phyloP scores from a whole-genome alignment of 345 rosid species.

The Trapa bicornis region DNA sequence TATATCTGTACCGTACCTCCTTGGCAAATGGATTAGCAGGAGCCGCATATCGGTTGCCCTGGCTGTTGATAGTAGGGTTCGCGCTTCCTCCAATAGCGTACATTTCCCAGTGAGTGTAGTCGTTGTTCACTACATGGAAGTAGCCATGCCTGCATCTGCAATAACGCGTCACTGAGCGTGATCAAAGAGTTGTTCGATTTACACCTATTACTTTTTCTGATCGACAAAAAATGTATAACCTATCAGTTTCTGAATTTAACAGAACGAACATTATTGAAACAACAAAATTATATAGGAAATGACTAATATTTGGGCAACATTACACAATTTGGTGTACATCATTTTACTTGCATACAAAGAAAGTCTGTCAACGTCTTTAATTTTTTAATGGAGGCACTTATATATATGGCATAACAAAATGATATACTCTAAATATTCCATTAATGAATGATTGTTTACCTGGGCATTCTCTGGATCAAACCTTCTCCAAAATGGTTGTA shows the following conservation, averaged over 20 bases:
- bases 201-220: neutral
- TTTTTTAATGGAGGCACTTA: too few relatives aligned
- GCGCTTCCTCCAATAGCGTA: conserved; percentile 52
- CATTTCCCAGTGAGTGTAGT: conserved; percentile 55
- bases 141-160: conserved; percentile 40
- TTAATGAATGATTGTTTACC: conserved; percentile 1
- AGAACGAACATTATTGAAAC: too few relatives aligned
- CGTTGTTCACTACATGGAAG: conserved; percentile 50
- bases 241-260: too few relatives aligned
- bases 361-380: too few relatives aligned
- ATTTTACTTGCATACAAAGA: too few relatives aligned
- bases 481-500: conserved; percentile 54
- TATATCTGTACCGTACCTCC: conserved; percentile 19
- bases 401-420: too few relatives aligned
- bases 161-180: neutral
- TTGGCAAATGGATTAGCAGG: conserved; percentile 34
- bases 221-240: too few relatives aligned
- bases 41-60: conserved; percentile 43
- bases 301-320: too few relatives aligned
- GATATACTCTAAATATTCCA: too few relatives aligned
- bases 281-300: too few relatives aligned
- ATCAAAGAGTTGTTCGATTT: neutral
- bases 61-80: conserved; percentile 40
- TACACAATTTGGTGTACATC: too few relatives aligned
- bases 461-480: conserved; percentile 50